These are phyloP conservation scores for Alternaria arborescens DNA, from an alignment of 2,329 filamentous ascomycete species.

Conservation along the genomic window DNA sequence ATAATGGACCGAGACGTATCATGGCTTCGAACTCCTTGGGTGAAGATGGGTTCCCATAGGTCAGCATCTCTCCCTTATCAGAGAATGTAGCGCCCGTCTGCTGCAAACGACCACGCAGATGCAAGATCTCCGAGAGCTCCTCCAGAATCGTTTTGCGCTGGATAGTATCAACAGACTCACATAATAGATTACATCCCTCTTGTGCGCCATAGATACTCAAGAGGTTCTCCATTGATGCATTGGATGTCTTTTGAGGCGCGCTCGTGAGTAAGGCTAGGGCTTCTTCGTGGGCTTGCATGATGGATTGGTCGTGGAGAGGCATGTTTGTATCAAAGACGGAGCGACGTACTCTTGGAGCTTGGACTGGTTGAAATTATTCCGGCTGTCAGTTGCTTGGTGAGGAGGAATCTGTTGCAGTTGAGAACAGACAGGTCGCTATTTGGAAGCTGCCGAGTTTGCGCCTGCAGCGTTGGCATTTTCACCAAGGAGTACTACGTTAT, in stretches of 20 bases:
- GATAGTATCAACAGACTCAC: neutral
- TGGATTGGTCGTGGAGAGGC: neutral
- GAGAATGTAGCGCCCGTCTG: constrained; percentile 17
- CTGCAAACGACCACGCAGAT: constrained; percentile 14
- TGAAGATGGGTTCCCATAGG: constrained; percentile 16
- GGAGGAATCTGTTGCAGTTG: neutral
- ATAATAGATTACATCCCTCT: neutral
- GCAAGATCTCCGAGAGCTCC: neutral
- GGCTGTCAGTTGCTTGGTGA: neutral
- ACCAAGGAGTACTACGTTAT: neutral
- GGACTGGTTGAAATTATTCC: neutral
- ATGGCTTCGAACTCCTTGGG: constrained; percentile 15
- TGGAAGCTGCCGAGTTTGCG: neutral
- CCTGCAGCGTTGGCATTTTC: neutral
- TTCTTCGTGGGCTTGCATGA: neutral
- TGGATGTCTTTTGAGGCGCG: neutral
- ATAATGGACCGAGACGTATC: constrained; percentile 16
- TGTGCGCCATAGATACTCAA: neutral
- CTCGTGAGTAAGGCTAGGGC: neutral
- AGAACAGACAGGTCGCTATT: neutral
- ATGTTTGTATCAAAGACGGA: neutral
- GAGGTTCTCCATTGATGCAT: neutral
- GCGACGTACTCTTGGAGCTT: neutral
- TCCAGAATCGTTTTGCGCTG: neutral
- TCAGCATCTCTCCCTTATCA: constrained; percentile 12